A percentile compares a stretch with the other conserved stretches of the same genome.
Conservation (phyloP, 176 grass and related monocot species). For the Aegilops sharonensis region DNA sequence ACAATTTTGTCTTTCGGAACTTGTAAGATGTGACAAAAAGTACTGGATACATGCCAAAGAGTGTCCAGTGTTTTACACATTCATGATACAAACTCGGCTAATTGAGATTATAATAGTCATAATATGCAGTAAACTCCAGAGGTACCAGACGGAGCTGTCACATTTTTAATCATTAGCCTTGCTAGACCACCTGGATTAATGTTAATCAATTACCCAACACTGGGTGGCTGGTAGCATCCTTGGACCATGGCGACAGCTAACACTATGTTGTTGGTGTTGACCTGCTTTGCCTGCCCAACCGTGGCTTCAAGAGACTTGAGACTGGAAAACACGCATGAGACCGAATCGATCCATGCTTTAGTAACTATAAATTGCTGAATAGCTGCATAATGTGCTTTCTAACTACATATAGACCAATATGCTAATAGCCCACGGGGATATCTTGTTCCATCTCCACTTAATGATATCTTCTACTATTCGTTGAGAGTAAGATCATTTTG, state of each 20-base stretch:
- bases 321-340: background rate
- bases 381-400: conserved; percentile 2
- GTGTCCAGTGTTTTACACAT: background rate
- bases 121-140: background rate
- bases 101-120: background rate
- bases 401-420: background rate
- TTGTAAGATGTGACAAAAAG: conserved; percentile 20
- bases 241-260: background rate
- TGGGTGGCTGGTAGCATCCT: conserved; percentile 18
- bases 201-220: conserved; percentile 6
- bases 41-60: background rate
- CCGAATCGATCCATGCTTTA: background rate
- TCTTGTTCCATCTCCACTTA: background rate
- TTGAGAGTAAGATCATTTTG: background rate
- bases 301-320: background rate
- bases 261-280: background rate
- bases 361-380: background rate
- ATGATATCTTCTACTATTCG: background rate
- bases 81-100: background rate
- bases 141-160: background rate
- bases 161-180: conserved; percentile 7
- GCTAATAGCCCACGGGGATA: background rate
- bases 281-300: background rate
- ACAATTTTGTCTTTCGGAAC: background rate
- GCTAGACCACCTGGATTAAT: background rate